Evolutionary conservation across 129 eudicot genomes (phyloP).

Genomic region (Tagetes patula): DNA sequence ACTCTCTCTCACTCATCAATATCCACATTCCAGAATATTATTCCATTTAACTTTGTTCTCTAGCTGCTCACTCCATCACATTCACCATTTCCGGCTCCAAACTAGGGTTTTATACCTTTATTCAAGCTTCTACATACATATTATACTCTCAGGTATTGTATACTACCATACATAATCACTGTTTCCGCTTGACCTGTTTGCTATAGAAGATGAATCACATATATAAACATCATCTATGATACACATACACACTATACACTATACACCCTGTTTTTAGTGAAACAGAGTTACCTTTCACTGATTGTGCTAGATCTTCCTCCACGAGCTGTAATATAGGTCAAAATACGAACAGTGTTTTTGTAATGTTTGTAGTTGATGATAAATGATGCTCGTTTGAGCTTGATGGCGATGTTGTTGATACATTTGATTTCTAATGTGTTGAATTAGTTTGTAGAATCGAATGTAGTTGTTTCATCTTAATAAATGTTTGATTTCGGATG

Average conservation of each 20-base stretch:
- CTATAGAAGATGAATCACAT: too few species aligned
- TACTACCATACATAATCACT: background rate
- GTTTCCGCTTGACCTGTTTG: background rate
- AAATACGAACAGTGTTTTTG: background rate
- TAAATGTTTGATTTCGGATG: too few species aligned
- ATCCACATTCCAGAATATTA: background rate
- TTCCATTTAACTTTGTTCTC: background rate
- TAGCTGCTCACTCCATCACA: background rate
- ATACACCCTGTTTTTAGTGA: background rate
- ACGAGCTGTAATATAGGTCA: background rate
- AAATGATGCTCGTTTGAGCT: background rate
- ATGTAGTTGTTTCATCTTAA: too few species aligned
- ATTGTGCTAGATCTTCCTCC: background rate
- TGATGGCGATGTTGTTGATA: background rate
- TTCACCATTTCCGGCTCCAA: background rate
- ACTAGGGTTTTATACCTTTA: background rate
- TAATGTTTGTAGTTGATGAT: background rate
- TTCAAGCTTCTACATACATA: too few species aligned
- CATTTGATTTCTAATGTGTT: background rate
- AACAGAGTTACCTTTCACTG: background rate
- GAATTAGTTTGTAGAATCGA: too few species aligned
- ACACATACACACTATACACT: background rate
- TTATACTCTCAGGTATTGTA: conserved; percentile 10
- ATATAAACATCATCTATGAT: too few species aligned
- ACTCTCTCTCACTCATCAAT: background rate